A percentile compares a stretch with the other conserved stretches of the same genome.
phyloP scores from a whole-genome alignment of 2,329 filamentous ascomycete species.

The Stemphylium lycopersici region DNA sequence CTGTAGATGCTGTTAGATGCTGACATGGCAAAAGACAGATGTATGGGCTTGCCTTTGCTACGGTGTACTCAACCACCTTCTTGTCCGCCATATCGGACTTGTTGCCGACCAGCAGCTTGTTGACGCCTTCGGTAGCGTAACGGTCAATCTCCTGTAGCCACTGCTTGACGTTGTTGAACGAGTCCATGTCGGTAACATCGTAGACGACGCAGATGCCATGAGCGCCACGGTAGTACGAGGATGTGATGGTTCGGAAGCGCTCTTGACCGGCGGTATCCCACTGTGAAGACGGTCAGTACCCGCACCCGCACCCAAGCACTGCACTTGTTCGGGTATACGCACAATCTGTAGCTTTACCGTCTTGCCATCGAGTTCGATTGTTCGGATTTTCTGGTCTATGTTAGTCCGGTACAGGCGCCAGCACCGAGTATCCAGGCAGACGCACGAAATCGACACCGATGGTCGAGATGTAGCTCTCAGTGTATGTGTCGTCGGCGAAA shows the following conservation, averaged over 20 bases:
- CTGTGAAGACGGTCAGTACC: constrained; percentile 57
- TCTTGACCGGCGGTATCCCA: constrained; percentile 99
- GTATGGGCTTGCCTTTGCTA: constrained; percentile 82
- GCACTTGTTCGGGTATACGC: constrained; percentile 13
- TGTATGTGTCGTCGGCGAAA: constrained; percentile 92
- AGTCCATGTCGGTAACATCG: constrained; percentile 99
- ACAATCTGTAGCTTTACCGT: constrained; percentile 98
- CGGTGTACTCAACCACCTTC: constrained; percentile 99
- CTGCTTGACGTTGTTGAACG: constrained; percentile 99
- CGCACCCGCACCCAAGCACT: not conserved
- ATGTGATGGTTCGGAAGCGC: constrained; percentile 99
- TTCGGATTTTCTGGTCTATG: constrained; percentile 88
- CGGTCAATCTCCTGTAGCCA: constrained; percentile 99
- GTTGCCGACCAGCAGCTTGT: constrained; percentile 99
- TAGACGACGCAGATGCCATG: constrained; percentile 99
- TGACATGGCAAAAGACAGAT: not conserved
- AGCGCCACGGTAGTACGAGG: constrained; percentile 98
- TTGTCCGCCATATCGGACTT: constrained; percentile 99
- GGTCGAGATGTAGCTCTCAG: constrained; percentile 99
- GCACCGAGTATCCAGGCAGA: constrained; percentile 41
- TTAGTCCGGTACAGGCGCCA: constrained; percentile 32
- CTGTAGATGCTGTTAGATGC: constrained; percentile 56
- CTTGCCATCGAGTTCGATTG: constrained; percentile 99
- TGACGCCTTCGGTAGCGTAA: constrained; percentile 98
- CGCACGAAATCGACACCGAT: constrained; percentile 91